phyloP scores from a whole-genome alignment of 345 rosid species.

The Arabidopsis arenosa region DNA sequence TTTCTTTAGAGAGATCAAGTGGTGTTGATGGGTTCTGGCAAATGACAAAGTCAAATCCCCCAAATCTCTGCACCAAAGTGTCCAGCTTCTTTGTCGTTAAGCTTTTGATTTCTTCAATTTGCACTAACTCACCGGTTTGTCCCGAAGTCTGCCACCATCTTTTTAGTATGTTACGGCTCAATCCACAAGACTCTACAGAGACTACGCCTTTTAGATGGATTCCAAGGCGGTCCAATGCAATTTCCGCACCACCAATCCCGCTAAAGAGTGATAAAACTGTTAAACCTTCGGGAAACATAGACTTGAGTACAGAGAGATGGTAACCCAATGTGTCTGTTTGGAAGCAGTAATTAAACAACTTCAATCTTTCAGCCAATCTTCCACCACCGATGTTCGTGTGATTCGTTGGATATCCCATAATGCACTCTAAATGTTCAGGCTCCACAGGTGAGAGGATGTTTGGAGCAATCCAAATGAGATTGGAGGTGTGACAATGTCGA shows the following conservation, averaged over 20 bases:
- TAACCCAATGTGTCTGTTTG: slow-evolving; percentile 87
- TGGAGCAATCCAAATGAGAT: slow-evolving; percentile 81
- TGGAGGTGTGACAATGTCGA: slow-evolving; percentile 55
- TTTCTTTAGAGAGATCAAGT: slow-evolving; percentile 35
- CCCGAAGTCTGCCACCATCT: slow-evolving; percentile 77
- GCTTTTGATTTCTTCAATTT: slow-evolving; percentile 64
- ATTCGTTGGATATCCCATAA: slow-evolving; percentile 78
- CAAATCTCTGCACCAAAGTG: slow-evolving; percentile 55
- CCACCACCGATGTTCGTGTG: slow-evolving; percentile 58
- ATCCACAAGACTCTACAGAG: slow-evolving; percentile 66
- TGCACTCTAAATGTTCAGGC: slow-evolving; percentile 69
- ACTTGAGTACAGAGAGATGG: slow-evolving; percentile 83
- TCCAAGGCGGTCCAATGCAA: slow-evolving; percentile 71
- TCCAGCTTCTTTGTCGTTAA: slow-evolving; percentile 65
- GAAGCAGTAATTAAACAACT: slow-evolving; percentile 61
- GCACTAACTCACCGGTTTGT: slow-evolving; percentile 82
- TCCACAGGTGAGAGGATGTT: slow-evolving; percentile 58
- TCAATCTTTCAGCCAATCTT: slow-evolving; percentile 58
- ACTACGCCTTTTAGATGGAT: slow-evolving; percentile 71
- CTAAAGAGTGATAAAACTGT: slow-evolving; percentile 75
- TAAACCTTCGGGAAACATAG: slow-evolving; percentile 68
- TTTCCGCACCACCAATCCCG: slow-evolving; percentile 83
- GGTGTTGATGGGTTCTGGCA: slow-evolving; percentile 69
- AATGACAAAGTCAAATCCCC: slow-evolving; percentile 70
- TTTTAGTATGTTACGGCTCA: slow-evolving; percentile 60